Evolutionary conservation across 1,139 yeast species (phyloP).

Genomic region (Groenewaldozyma auringiensis): DNA sequence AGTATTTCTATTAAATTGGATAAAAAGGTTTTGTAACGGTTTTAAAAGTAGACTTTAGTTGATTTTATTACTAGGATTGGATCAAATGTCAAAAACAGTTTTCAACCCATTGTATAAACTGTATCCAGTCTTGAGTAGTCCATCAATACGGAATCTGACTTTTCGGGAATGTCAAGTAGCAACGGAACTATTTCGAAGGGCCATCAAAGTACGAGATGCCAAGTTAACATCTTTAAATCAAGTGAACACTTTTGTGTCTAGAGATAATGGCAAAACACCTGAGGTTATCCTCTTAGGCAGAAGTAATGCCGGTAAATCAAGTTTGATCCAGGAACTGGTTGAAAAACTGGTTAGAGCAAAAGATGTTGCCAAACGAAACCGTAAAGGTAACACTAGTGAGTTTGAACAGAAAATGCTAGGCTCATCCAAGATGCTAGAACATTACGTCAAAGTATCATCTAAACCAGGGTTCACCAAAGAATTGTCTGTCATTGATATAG

Average conservation of each 20-base stretch:
- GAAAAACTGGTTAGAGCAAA: neutral
- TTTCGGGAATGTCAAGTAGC: constrained; percentile 2
- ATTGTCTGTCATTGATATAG: constrained; percentile 62
- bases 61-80: too few relatives aligned
- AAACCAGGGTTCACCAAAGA: constrained; percentile 74
- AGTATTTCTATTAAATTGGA: too few relatives aligned
- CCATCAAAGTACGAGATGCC: constrained; percentile 1
- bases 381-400: neutral
- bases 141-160: neutral
- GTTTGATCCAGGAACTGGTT: constrained; percentile 48
- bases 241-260: neutral
- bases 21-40: too few relatives aligned
- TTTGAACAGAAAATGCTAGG: neutral
- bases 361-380: neutral
- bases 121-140: constrained; percentile 1
- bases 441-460: constrained; percentile 45
- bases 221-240: neutral
- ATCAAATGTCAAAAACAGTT: neutral
- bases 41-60: too few relatives aligned
- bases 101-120: neutral
- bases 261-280: constrained; percentile 33
- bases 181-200: neutral
- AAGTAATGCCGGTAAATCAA: constrained; percentile 80
- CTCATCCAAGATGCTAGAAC: neutral
- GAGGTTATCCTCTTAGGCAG: constrained; percentile 71